Evolutionary conservation across 164 flowering plant species (phyloP), one percentile per base, ranked within the genome.

Genomic region (Houttuynia cordata): DNA sequence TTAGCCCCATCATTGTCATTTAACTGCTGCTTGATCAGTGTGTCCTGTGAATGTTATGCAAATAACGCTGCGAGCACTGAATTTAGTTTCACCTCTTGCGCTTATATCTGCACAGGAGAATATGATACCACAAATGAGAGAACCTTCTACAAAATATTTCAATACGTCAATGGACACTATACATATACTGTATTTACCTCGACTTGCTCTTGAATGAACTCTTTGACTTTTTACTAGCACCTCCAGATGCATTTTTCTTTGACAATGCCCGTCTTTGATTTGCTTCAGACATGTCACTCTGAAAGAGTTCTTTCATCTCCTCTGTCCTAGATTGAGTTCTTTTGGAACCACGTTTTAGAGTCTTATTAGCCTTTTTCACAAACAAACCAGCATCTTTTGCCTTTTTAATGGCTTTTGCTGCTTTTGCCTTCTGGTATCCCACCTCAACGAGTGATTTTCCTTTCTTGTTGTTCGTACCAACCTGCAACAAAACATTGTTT

Each of bases 151-250:
- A 10, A 45, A 45, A 12, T 17, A 8, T 45, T 45, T 45, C 12
- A 3, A 10, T 12, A 45, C 14, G 49, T 45, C 3, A 17, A 12
- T 41, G 45, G 13, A 41, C 8, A 41, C 8, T 41, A 45, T 45
- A 12, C 17, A 45, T 3, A 7, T 12, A 7, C 23, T 30, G 37
- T 6, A 30, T 71, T 62, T 82, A 91, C 98, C 98, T 68, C 73
- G 95, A 87, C 69, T 92, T 89, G 84, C 96, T 92, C 79, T 92
- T 92, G 66, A 93, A 93, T 24, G 96, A 84, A 63, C 67, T 62
- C 63, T 76, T 79, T 23, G 86, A 63, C 74, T 82, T 85, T 60
- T 75, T 87, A 77, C 75, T 78, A 41, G 59, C 75, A 34, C 52
- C 67, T 41, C 71, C 77, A 51, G 45, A 67, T 56, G 61, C 51